Percentiles rank a stretch among this genome's conserved stretches.
Evolutionary conservation across 176 grass and related monocot species (phyloP).

Genomic region (Urochloa ruziziensis): DNA sequence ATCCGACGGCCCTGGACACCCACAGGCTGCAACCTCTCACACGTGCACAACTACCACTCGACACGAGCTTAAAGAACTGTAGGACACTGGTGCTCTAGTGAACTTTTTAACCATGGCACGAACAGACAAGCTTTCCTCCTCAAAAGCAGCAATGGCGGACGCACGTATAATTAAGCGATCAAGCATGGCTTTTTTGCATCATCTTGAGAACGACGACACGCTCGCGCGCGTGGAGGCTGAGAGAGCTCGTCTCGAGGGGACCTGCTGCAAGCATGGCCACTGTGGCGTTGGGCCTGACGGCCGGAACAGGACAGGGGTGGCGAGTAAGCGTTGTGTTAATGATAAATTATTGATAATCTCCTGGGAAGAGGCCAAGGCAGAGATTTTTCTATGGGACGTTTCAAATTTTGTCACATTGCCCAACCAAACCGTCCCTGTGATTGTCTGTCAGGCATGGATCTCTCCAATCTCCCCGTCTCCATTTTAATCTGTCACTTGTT

Average conservation of each 20-base stretch:
- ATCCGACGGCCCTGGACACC: neutral
- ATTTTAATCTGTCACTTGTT: neutral
- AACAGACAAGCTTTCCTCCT: slow-evolving; percentile 41
- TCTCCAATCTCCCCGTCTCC: neutral
- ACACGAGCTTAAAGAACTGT: neutral
- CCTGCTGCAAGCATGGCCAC: slow-evolving; percentile 15
- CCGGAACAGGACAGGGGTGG: slow-evolving; percentile 14
- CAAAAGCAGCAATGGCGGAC: slow-evolving; percentile 44
- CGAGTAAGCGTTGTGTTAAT: slow-evolving; percentile 30
- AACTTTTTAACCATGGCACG: slow-evolving; percentile 29
- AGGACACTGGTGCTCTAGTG: neutral
- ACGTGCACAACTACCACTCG: neutral
- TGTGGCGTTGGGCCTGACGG: slow-evolving; percentile 17
- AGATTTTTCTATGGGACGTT: neutral
- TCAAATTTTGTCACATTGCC: slow-evolving; percentile 19
- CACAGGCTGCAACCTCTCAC: neutral
- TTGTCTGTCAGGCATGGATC: neutral
- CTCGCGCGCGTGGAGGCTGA: slow-evolving; percentile 29
- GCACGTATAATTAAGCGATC: slow-evolving; percentile 34
- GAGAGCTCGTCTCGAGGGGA: slow-evolving; percentile 39
- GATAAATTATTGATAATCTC: neutral
- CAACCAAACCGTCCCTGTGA: slow-evolving; percentile 18
- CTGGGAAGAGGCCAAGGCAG: neutral
- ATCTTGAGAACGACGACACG: slow-evolving; percentile 28
- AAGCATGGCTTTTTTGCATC: neutral